Evolutionary conservation across 805 yeast species (phyloP), one percentile per base, ranked within the genome.

Genomic region (Candida pseudofarinosa): DNA sequence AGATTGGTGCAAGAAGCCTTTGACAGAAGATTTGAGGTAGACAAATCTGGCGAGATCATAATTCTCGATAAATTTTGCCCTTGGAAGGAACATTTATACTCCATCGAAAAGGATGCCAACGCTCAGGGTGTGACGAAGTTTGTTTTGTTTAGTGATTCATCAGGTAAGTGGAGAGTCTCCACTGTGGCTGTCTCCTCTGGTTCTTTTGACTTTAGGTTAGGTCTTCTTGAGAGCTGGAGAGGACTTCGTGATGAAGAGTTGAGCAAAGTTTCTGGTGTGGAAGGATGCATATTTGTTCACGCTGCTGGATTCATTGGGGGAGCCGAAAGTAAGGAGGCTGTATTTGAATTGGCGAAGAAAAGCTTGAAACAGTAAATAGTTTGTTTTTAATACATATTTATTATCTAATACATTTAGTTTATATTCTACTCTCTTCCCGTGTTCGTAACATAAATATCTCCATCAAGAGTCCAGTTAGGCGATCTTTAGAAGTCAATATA

Each of bases 241-340:
- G 99, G 99, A n/a, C 69, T 90, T 37, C 81, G 99, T 60, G 99
- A 93, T 60, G 91, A 86, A 23, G 85, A 73, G 33, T 74, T 93
- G 52, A 78, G 85, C 51, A 71, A 80, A 50, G 68, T 76, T 51
- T 71, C 88, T 30, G 97, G 95, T n/a, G 78, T 93, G 42, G 81
- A 79, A 26, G 96, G 87, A 6, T 87, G 97, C 60, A 80, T 90
- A 16, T 93, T 93, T 59, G 81, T 93, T 44, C 99, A 93, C 55
- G 97, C 98, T 35, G 87, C 96, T 34, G 98, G 99, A 0, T 93
- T 93, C 66, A 93, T 93, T 56, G 99, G 99, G 36, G 99, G 99
- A 41, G 88, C 91, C 43, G 74, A 81, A 57, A 76, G 95, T 18
- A 69, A 74, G 49, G 97, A 88, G 40, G 85, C 86, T 26, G 97